Conservation (phyloP, 768 basidiomycete species). For the Auricularia cornea region DNA sequence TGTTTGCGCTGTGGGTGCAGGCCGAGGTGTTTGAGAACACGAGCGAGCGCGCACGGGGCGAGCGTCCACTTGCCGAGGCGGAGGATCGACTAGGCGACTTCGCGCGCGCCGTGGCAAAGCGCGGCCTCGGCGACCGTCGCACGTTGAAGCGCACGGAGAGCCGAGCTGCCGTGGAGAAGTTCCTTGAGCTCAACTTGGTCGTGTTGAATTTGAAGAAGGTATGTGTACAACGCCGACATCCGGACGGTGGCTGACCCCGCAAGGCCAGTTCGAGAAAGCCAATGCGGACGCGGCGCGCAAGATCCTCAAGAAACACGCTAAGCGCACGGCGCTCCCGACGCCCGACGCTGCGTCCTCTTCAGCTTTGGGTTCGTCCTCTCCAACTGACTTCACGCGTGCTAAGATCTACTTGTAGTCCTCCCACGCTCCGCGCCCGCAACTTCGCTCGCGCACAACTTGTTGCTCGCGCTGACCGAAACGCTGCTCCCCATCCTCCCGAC, state of each 20-base stretch:
- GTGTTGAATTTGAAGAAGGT: constrained; percentile 73
- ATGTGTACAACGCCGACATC: constrained; percentile 1
- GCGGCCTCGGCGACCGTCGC: constrained; percentile 45
- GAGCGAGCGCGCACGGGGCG: constrained; percentile 55
- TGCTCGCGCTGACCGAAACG: constrained; percentile 75
- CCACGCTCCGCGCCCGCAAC: constrained; percentile 18
- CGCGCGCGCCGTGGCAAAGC: constrained; percentile 45
- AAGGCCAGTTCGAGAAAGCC: constrained; percentile 61
- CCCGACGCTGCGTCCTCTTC: constrained; percentile 20
- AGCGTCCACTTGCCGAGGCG: constrained; percentile 58
- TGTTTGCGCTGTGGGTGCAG: constrained; percentile 83
- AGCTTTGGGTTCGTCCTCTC: constrained; percentile 3
- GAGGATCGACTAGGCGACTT: constrained; percentile 60
- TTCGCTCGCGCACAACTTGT: constrained; percentile 54
- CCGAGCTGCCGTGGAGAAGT: constrained; percentile 52
- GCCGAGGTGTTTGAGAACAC: constrained; percentile 76
- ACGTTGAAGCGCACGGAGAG: constrained; percentile 53
- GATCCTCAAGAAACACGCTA: constrained; percentile 90
- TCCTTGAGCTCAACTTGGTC: constrained; percentile 67
- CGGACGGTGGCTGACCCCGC: background rate
- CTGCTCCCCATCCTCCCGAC: constrained; percentile 74
- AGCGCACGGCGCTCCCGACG: constrained; percentile 75
- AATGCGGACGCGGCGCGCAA: constrained; percentile 87
- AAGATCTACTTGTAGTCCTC: constrained; percentile 4
- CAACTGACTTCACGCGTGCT: background rate